Percentiles rank a stretch among this genome's conserved stretches.
Evolutionary conservation across 495 filamentous ascomycete genomes (phyloP).

Genomic region (Bathelium albidoporum): DNA sequence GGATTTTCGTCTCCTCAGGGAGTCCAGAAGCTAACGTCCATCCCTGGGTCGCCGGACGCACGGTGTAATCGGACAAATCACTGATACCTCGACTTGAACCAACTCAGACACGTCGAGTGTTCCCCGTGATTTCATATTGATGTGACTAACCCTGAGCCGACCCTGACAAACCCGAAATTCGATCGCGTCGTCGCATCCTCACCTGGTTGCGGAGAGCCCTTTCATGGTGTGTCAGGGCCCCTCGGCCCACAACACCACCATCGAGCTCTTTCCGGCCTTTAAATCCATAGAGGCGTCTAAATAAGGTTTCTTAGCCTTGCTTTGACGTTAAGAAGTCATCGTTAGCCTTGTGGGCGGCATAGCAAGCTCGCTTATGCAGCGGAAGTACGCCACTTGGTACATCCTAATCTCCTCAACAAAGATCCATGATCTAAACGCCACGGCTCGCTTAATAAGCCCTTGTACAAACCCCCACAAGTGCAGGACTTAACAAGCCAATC

Average conservation of each 20-base stretch:
- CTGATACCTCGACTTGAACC: constrained; percentile 10
- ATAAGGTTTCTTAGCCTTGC: constrained; percentile 19
- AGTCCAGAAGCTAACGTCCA: too few species aligned
- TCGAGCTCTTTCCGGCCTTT: constrained; percentile 22
- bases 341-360: constrained; percentile 17
- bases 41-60: constrained; percentile 9
- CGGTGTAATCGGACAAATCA: constrained; percentile 5
- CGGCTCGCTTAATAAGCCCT: too few species aligned
- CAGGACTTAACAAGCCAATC: too few species aligned
- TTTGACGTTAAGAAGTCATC: constrained; percentile 20
- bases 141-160: constrained; percentile 21
- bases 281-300: constrained; percentile 22
- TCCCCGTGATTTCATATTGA: constrained; percentile 7
- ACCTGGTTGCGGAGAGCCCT: constrained; percentile 19
- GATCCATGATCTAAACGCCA: too few species aligned
- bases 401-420: too few species aligned
- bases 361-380: not conserved
- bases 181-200: constrained; percentile 22
- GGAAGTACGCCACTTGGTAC: not conserved
- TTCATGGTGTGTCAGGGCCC: constrained; percentile 20
- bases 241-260: constrained; percentile 19
- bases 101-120: constrained; percentile 2
- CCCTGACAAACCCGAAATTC: constrained; percentile 22
- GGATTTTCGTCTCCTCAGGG: too few species aligned
- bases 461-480: too few species aligned